Conservation (phyloP, 1,284 basidiomycete species). For the Sparassis latifolia region DNA sequence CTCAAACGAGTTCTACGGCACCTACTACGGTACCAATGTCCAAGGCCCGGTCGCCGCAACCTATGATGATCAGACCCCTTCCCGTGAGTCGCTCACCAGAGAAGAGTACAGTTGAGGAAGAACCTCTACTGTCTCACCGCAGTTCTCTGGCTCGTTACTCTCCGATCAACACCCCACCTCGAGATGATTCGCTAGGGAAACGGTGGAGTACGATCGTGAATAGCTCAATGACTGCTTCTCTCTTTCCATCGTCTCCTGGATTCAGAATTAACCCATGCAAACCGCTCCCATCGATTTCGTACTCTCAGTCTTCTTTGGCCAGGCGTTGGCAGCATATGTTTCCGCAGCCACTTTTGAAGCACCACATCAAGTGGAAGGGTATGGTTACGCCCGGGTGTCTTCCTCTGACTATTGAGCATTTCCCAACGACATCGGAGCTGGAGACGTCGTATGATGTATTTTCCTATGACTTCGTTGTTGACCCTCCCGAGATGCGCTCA, state of each 20-base stretch:
- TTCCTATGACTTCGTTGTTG: constrained; percentile 75
- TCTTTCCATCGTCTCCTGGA: constrained; percentile 42
- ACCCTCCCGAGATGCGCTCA: constrained; percentile 71
- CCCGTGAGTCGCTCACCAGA: constrained; percentile 29
- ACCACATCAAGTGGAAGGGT: constrained; percentile 91
- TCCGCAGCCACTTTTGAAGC: constrained; percentile 70
- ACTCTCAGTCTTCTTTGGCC: constrained; percentile 65
- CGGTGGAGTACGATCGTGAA: constrained; percentile 41
- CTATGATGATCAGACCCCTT: constrained; percentile 50
- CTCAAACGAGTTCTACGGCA: not conserved
- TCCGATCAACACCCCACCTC: constrained; percentile 59
- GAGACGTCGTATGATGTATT: constrained; percentile 77
- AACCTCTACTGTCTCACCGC: constrained; percentile 35
- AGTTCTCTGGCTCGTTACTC: constrained; percentile 47
- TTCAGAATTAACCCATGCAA: constrained; percentile 60
- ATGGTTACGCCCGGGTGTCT: constrained; percentile 82
- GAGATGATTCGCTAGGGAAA: constrained; percentile 52
- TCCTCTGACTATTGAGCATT: constrained; percentile 89
- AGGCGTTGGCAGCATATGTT: constrained; percentile 87
- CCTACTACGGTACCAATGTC: constrained; percentile 3
- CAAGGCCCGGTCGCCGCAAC: constrained; percentile 23
- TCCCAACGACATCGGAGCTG: constrained; percentile 73
- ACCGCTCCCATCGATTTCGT: constrained; percentile 47
- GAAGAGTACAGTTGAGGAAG: constrained; percentile 49
- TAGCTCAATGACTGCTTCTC: constrained; percentile 34